These are phyloP conservation scores for Bertia moriformis DNA, from an alignment of 2,329 filamentous ascomycete species.

Conservation along the genomic window DNA sequence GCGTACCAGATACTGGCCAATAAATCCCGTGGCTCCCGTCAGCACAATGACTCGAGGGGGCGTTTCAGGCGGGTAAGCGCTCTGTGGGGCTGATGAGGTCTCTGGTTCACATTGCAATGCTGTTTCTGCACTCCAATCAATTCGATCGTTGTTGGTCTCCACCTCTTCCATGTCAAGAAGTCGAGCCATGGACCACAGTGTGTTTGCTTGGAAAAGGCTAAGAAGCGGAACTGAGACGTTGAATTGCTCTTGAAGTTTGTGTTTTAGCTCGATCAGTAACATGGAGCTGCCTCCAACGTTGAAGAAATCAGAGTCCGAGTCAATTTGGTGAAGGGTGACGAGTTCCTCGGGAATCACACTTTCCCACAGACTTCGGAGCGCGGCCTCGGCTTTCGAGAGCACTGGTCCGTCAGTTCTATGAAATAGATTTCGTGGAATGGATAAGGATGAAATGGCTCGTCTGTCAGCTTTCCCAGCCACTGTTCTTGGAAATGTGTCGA, in stretches of 20 bases:
- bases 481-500: not conserved
- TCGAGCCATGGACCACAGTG: slow-evolving; percentile 21
- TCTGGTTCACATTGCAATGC: slow-evolving; percentile 2
- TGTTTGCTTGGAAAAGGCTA: slow-evolving; percentile 20
- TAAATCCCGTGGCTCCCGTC: slow-evolving; percentile 24
- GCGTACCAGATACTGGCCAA: no score
- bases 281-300: slow-evolving; percentile 24
- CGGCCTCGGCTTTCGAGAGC: no score
- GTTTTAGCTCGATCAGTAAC: slow-evolving; percentile 20
- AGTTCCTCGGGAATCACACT: no score
- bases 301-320: slow-evolving; percentile 21
- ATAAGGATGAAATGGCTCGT: no score
- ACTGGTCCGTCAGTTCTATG: no score
- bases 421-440: no score
- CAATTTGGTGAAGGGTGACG: no score
- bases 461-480: not conserved
- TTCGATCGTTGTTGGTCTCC: slow-evolving; percentile 5
- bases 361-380: no score
- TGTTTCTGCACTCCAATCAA: slow-evolving; percentile 25
- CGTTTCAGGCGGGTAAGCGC: not conserved
- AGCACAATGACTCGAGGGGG: no score
- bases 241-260: slow-evolving; percentile 15
- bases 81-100: slow-evolving; percentile 1
- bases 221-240: slow-evolving; percentile 13
- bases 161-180: slow-evolving; percentile 8